Evolutionary conservation across 164 flowering plant species (phyloP).

Genomic region (Magnolia kwangsiensis): DNA sequence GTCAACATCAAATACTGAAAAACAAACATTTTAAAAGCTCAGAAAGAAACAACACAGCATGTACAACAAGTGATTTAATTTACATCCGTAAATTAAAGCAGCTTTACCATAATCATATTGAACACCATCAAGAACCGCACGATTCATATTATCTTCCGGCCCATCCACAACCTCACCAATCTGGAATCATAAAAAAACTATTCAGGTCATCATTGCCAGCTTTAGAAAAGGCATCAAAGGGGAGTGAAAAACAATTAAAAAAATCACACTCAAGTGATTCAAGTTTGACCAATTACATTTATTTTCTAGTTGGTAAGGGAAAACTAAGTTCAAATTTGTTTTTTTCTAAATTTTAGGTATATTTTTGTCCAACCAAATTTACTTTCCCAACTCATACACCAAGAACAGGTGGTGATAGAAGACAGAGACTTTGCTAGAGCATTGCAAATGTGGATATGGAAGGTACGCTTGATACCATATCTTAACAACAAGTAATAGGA

Average conservation of each 20-base stretch:
- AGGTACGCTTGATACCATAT: too few relatives aligned
- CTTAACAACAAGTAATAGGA: too few relatives aligned
- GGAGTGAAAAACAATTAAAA: background rate
- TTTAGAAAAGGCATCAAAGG: background rate
- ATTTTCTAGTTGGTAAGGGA: too few relatives aligned
- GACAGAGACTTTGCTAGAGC: too few relatives aligned
- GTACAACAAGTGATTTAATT: conserved; percentile 7
- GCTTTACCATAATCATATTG: conserved; percentile 82
- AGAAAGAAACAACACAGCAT: background rate
- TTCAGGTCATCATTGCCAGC: background rate
- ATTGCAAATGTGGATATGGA: too few relatives aligned
- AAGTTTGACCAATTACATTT: too few relatives aligned
- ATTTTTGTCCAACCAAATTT: too few relatives aligned
- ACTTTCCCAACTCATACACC: too few relatives aligned
- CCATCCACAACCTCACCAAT: conserved; percentile 99
- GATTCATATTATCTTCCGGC: conserved; percentile 65
- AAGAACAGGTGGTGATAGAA: too few relatives aligned
- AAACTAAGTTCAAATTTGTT: too few relatives aligned
- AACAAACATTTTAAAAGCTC: conserved; percentile 1
- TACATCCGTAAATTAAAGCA: background rate
- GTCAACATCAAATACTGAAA: conserved; percentile 92
- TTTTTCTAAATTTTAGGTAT: too few relatives aligned
- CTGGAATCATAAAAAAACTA: conserved; percentile 24
- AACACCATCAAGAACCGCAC: conserved; percentile 60
- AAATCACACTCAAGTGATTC: background rate